Conservation (phyloP, 768 basidiomycete species). For the Agrocybe praecox region DNA sequence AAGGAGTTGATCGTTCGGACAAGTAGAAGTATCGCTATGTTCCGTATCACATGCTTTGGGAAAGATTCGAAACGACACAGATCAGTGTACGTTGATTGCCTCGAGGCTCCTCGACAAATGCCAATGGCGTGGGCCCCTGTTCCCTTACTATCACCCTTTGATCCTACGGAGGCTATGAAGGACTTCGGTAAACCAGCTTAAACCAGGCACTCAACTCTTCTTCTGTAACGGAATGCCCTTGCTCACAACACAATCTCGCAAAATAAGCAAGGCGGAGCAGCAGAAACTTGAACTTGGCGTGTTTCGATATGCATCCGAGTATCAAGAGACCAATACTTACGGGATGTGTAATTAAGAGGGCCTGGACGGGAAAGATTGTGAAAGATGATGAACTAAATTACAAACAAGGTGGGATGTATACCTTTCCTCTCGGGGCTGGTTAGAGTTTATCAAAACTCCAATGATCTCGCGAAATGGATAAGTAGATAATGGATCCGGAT, state of each 20-base stretch:
- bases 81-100: background rate
- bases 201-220: background rate
- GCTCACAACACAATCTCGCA: too few relatives aligned
- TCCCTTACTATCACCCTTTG: background rate
- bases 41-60: background rate
- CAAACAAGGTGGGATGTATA: constrained; percentile 6
- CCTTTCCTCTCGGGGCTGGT: background rate
- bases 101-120: background rate
- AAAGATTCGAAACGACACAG: background rate
- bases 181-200: background rate
- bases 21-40: background rate
- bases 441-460: constrained; percentile 6
- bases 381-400: constrained; percentile 8
- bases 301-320: too few relatives aligned
- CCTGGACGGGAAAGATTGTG: constrained; percentile 9
- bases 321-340: too few relatives aligned
- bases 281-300: background rate
- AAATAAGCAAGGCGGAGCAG: too few relatives aligned
- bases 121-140: background rate
- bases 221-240: background rate
- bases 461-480: background rate
- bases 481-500: background rate
- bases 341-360: too few relatives aligned
- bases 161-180: constrained; percentile 4
- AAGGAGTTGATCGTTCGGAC: background rate